A percentile compares a stretch with the other conserved stretches of the same genome.
Conservation (phyloP, 208 protist species). For the Trypanosoma congolense region DNA sequence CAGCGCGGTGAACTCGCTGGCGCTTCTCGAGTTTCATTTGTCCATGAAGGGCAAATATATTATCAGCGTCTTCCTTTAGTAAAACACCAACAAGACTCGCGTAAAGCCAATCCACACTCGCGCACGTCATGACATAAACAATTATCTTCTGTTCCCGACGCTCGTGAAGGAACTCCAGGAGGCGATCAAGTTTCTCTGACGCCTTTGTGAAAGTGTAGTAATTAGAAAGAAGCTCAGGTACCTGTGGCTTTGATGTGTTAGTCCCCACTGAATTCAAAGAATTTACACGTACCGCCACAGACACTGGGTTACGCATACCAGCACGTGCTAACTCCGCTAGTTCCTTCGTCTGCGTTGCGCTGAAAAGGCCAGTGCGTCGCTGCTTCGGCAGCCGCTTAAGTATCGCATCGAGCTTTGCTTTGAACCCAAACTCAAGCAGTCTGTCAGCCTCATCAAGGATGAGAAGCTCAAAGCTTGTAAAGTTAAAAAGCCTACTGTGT, state of each 20-base stretch:
- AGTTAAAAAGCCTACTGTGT: constrained; percentile 65
- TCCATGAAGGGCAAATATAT: constrained; percentile 87
- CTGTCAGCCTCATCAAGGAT: constrained; percentile 93
- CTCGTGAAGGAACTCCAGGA: constrained; percentile 65
- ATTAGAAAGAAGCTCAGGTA: constrained; percentile 84
- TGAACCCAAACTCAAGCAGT: constrained; percentile 91
- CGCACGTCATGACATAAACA: constrained; percentile 92
- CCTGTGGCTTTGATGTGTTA: constrained; percentile 68
- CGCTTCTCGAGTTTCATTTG: constrained; percentile 90
- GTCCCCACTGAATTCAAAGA: constrained; percentile 32
- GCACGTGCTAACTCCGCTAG: constrained; percentile 82
- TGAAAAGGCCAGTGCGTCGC: constrained; percentile 90
- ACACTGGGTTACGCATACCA: constrained; percentile 89
- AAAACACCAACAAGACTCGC: constrained; percentile 65
- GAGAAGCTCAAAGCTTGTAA: constrained; percentile 83
- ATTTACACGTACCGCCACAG: constrained; percentile 69
- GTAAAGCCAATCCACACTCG: constrained; percentile 88
- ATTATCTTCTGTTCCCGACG: constrained; percentile 80
- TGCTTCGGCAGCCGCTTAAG: constrained; percentile 88
- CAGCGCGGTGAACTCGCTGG: constrained; percentile 69
- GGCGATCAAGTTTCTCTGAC: constrained; percentile 85
- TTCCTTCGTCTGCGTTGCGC: constrained; percentile 91
- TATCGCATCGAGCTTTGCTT: constrained; percentile 86
- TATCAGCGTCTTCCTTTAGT: constrained; percentile 42
- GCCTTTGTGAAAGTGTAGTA: constrained; percentile 75